phyloP scores from a whole-genome alignment of 345 rosid species.

The Luvunga scandens region DNA sequence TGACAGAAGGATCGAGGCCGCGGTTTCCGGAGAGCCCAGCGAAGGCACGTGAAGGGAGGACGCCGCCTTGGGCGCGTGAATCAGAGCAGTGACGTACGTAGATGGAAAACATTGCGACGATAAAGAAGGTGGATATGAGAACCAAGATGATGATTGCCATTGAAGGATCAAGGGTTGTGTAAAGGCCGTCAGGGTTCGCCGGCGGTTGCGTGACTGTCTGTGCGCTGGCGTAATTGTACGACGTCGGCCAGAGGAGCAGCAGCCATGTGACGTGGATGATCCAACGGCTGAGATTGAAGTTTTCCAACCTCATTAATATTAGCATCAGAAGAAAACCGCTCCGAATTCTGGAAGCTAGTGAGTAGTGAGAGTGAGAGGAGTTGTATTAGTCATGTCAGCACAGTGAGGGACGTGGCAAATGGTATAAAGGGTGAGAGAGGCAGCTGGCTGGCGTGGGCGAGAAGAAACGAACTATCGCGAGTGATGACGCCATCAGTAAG shows the following conservation, averaged over 20 bases:
- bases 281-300: background rate
- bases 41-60: background rate
- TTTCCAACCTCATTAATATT: background rate
- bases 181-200: background rate
- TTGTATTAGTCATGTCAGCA: background rate
- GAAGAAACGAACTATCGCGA: background rate
- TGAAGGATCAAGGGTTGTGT: slow-evolving; percentile 24
- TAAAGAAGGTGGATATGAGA: slow-evolving; percentile 25
- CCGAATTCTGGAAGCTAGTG: background rate
- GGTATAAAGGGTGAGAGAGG: background rate
- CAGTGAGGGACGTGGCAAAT: background rate
- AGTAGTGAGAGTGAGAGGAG: background rate
- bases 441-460: background rate
- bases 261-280: background rate
- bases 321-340: background rate
- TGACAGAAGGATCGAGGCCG: slow-evolving; percentile 48
- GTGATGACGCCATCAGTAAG: background rate
- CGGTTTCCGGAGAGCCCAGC: slow-evolving; percentile 3
- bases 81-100: slow-evolving; percentile 30
- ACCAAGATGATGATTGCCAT: slow-evolving; percentile 18
- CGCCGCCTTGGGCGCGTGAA: background rate
- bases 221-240: background rate
- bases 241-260: background rate
- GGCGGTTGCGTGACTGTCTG: slow-evolving; percentile 4
- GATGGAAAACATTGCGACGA: slow-evolving; percentile 22